Conservation (phyloP, 768 basidiomycete genomes). For the Lentinula guzmanii region DNA sequence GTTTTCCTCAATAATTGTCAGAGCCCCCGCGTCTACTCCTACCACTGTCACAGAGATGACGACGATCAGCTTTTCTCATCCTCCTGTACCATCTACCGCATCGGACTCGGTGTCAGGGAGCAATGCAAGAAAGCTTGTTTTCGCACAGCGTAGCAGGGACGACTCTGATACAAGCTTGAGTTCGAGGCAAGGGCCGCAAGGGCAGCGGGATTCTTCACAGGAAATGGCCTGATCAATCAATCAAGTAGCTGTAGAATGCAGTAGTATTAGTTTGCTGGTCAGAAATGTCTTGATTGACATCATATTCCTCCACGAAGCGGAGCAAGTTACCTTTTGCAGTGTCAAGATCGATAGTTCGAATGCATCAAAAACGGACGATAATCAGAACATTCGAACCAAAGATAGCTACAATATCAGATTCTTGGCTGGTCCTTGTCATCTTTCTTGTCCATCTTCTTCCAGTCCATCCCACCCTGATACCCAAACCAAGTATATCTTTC, state of each 20-base stretch:
- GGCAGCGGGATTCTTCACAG: background rate
- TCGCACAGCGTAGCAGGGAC: background rate
- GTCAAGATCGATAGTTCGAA: no score
- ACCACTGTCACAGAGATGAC: background rate
- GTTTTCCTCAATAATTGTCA: background rate
- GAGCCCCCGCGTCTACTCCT: background rate
- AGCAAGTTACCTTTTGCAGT: no score
- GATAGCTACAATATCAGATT: background rate
- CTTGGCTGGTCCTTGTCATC: background rate
- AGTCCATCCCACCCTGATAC: slow-evolving; percentile 24
- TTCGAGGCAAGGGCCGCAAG: background rate
- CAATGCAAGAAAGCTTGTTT: background rate
- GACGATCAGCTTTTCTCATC: background rate
- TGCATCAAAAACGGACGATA: no score
- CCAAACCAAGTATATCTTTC: slow-evolving; percentile 25
- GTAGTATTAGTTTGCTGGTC: no score
- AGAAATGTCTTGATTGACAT: no score
- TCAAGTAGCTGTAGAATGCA: no score
- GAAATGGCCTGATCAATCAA: no score
- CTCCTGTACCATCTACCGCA: background rate
- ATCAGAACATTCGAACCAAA: no score
- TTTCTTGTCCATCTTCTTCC: background rate
- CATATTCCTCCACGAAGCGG: no score
- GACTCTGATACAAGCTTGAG: background rate
- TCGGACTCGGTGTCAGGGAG: background rate